Base-by-base conservation (phyloP, 768 basidiomycete genomes). In the Xanthoconium stramineum region DNA sequence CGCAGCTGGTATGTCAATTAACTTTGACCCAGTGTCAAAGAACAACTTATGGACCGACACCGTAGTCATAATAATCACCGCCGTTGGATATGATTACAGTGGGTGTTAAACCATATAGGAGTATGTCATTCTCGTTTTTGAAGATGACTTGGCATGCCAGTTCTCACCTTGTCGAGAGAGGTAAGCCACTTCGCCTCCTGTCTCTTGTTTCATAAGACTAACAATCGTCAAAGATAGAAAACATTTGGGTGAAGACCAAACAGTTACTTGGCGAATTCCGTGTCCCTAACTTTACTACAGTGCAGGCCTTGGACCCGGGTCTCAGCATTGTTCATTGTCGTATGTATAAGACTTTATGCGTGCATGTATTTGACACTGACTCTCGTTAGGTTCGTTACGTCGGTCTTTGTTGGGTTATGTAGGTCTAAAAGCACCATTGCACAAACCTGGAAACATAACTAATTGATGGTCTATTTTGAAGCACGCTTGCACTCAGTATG, bases 61-160 rank as follows among this genome's bases (percentile, higher is more conserved):
- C 30, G 10, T 8, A 62, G 61, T 63, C 15, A 15, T 47, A 11
- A 44, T 55, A 30, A 33, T 52, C 24, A 43, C 44, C 28, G 8
- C 44, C 6, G 19, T 63, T 19, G 53, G 44, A 38, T 63, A 62
- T 20, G 61, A 62, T 47, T 62, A 63, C 19, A 13, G 61, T 59
- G 33, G 52, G 61, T 11, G 12, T 9, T 33, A 11, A 33, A 6
- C 33, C 33, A 33, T 33, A 11, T 11, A 11, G 6, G 33, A n/a
- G n/a, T n/a, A n/a, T n/a, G n/a, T n/a, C 33, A 6, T 33, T 33
- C 6, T 33, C 33, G 11, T 33, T 33, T 33, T 6, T 6, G 33
- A 33, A 6, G 33, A 33, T 33, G 6, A 33, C 11, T 33, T 6
- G 6, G 33, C 33, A 11, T 11, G 33, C 33, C 28, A 62, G 61